These are phyloP conservation scores for Beauveria brongniartii DNA, from an alignment of 2,329 filamentous ascomycete species.

Conservation along the genomic window DNA sequence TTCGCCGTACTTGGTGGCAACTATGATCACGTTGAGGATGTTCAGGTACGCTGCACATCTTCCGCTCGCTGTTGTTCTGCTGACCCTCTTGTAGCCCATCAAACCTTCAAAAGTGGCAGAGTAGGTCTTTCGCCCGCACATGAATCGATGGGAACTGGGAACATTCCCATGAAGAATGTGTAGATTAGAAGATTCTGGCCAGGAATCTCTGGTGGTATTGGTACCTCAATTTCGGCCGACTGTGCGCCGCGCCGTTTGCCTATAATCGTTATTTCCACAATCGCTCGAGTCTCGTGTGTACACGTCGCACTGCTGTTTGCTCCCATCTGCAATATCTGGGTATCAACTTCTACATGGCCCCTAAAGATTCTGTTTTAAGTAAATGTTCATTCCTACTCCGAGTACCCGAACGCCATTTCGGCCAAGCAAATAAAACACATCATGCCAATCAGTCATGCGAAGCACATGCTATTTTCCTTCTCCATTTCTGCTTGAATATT, in stretches of 20 bases:
- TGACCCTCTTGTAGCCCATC: conserved; percentile 29
- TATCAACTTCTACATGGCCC: neutral
- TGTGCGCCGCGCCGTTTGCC: neutral
- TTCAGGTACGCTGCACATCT: conserved; percentile 22
- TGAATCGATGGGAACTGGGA: conserved; percentile 26
- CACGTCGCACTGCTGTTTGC: neutral
- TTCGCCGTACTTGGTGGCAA: conserved; percentile 38
- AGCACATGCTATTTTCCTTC: neutral
- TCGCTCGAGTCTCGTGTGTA: neutral
- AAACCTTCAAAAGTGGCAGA: conserved; percentile 30
- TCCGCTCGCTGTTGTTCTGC: neutral
- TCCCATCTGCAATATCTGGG: neutral
- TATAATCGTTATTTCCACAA: neutral
- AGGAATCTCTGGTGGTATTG: neutral
- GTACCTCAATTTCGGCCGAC: neutral
- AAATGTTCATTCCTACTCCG: conserved; percentile 6
- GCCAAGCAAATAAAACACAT: conserved; percentile 4
- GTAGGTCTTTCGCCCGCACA: conserved; percentile 30
- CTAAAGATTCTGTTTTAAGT: neutral
- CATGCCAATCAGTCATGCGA: neutral
- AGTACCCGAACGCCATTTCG: conserved; percentile 13
- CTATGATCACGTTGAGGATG: conserved; percentile 41
- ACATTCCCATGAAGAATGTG: neutral
- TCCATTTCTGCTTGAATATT: neutral
- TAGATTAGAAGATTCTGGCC: neutral